These are phyloP conservation scores for Lablab purpureus DNA, from an alignment of 306 rosid species.

Conservation along the genomic window DNA sequence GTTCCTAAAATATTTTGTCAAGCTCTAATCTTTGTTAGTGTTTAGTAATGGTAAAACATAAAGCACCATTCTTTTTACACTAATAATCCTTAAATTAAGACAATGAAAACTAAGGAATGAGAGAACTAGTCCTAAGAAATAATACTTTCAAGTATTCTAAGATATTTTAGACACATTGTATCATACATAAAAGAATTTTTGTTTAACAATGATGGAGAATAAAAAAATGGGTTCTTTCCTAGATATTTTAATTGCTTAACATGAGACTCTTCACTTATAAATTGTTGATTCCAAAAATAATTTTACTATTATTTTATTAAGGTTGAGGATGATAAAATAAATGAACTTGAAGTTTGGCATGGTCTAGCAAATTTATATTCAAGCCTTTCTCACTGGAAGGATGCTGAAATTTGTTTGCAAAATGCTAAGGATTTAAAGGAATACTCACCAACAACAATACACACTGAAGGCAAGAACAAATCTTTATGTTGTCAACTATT, in stretches of 20 bases:
- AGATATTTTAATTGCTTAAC: conserved; percentile 8
- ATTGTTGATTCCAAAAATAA: conserved; percentile 11
- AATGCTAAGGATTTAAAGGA: conserved; percentile 78
- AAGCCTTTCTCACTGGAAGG: conserved; percentile 92
- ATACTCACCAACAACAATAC: conserved; percentile 64
- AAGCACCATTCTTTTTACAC: too few species aligned
- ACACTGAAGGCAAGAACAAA: conserved; percentile 76
- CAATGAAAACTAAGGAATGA: too few species aligned
- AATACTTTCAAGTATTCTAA: not conserved
- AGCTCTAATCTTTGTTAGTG: not conserved
- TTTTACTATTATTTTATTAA: conserved; percentile 31
- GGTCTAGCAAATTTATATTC: conserved; percentile 88
- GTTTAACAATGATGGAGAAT: not conserved
- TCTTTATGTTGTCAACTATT: conserved; percentile 35
- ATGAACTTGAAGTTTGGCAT: conserved; percentile 92
- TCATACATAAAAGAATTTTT: not conserved
- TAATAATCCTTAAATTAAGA: too few species aligned
- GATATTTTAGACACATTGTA: not conserved
- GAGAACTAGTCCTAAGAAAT: not conserved
- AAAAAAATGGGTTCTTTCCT: not conserved
- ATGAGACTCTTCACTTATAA: conserved; percentile 21
- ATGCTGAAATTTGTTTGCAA: conserved; percentile 87
- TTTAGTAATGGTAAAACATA: not conserved
- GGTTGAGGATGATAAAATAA: conserved; percentile 69
- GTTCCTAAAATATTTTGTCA: not conserved